Evolutionary conservation across 768 basidiomycete genomes (phyloP).

Genomic region (Brasilioporus rufonigricans): DNA sequence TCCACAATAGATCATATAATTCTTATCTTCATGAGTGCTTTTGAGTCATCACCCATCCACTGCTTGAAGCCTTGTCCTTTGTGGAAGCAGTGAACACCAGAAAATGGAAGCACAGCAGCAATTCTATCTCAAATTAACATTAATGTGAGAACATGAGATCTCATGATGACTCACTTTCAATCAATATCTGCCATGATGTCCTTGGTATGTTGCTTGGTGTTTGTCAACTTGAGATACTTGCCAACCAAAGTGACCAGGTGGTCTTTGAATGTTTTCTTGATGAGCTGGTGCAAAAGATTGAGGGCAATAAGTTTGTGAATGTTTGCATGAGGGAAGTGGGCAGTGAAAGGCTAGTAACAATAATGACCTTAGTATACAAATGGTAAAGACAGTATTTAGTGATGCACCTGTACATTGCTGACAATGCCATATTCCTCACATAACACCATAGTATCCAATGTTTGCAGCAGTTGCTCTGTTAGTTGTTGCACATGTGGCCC

Average conservation of each 20-base stretch:
- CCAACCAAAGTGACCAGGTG: not conserved
- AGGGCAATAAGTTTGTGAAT: not conserved
- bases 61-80: not conserved
- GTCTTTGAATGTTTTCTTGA: not conserved
- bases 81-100: not conserved
- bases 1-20: not conserved
- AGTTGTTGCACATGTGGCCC: not conserved
- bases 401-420: too few species aligned
- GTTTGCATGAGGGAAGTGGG: not conserved
- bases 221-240: not conserved
- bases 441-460: too few species aligned
- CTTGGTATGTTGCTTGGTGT: not conserved
- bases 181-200: not conserved
- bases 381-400: not conserved
- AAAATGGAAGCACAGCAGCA: not conserved
- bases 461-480: not conserved
- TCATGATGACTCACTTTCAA: not conserved
- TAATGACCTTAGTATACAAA: not conserved
- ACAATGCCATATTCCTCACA: not conserved
- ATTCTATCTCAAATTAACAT: too few species aligned
- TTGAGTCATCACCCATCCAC: too few species aligned
- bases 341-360: too few species aligned
- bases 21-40: constrained; percentile 4
- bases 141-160: not conserved
- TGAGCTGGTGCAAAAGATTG: too few species aligned